Evolutionary conservation across 1,284 basidiomycete species (phyloP).

Genomic region (Tylopilus orsonianus): DNA sequence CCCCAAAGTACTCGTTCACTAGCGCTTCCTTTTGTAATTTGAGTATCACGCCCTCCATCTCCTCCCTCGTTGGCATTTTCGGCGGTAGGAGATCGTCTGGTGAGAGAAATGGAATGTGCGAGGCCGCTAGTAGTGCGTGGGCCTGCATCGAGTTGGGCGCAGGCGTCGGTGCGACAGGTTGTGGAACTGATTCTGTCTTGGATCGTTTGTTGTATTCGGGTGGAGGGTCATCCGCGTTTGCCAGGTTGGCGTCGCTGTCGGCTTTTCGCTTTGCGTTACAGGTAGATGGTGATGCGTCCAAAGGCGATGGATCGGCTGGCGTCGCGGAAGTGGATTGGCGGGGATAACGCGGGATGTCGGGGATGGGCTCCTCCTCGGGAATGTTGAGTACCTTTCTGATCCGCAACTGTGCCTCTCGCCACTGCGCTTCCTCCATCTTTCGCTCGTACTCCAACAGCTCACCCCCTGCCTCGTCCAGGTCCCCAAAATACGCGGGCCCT

Average conservation of each 20-base stretch:
- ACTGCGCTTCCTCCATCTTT: slow-evolving; percentile 76
- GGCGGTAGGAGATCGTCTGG: slow-evolving; percentile 74
- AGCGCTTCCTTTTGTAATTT: slow-evolving; percentile 73
- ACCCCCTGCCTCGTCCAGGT: slow-evolving; percentile 78
- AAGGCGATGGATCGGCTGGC: slow-evolving; percentile 24
- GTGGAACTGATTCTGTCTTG: slow-evolving; percentile 12
- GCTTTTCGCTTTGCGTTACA: slow-evolving; percentile 52
- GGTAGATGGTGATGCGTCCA: slow-evolving; percentile 1
- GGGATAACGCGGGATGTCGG: slow-evolving; percentile 44
- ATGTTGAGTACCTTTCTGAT: slow-evolving; percentile 60
- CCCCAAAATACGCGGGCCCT: slow-evolving; percentile 89
- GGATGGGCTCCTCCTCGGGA: slow-evolving; percentile 49
- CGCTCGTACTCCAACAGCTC: slow-evolving; percentile 73
- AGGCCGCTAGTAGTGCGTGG: slow-evolving; percentile 59
- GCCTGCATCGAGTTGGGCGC: slow-evolving; percentile 36
- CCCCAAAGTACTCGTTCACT: slow-evolving; percentile 76
- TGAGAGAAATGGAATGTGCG: slow-evolving; percentile 76
- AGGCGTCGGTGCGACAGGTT: slow-evolving; percentile 14
- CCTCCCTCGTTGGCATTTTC: slow-evolving; percentile 68
- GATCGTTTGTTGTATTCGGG: slow-evolving; percentile 24
- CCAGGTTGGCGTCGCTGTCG: slow-evolving; percentile 43
- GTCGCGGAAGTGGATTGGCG: slow-evolving; percentile 18
- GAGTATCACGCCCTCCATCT: slow-evolving; percentile 81
- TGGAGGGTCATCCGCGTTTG: slow-evolving; percentile 10
- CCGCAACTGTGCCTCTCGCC: slow-evolving; percentile 65